Conservation (phyloP, 2,329 filamentous ascomycete genomes). For the Colletotrichum siamense region DNA sequence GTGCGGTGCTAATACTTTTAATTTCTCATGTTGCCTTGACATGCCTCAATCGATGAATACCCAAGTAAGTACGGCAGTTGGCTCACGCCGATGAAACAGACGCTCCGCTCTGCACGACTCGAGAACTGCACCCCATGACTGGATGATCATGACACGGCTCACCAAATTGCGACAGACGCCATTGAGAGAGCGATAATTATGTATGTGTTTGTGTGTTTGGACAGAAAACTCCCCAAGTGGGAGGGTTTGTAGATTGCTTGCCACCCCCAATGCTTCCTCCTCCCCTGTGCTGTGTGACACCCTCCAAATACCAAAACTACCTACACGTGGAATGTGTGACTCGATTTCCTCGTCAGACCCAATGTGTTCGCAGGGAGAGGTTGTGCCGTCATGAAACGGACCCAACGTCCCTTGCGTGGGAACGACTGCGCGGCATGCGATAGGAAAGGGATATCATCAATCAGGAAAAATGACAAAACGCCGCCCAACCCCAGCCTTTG, state of each 20-base stretch:
- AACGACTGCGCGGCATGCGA: constrained; percentile 13
- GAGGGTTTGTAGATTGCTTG: constrained; percentile 11
- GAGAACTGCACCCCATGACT: not conserved
- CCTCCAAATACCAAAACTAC: constrained; percentile 4
- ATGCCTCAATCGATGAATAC: not conserved
- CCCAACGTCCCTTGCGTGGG: not conserved
- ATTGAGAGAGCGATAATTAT: not conserved
- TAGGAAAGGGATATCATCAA: constrained; percentile 22
- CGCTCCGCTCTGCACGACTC: not conserved
- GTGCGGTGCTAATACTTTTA: not conserved
- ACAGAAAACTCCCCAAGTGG: not conserved
- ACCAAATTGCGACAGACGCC: not conserved
- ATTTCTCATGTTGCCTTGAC: not conserved
- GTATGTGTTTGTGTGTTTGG: not conserved
- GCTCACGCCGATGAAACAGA: not conserved
- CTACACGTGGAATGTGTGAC: constrained; percentile 3
- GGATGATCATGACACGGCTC: not conserved
- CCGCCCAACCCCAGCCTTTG: constrained; percentile 4
- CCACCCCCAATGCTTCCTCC: constrained; percentile 7
- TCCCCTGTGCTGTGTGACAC: not conserved
- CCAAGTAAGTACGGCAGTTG: not conserved
- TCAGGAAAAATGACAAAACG: constrained; percentile 17
- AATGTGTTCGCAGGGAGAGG: not conserved
- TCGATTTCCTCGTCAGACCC: constrained; percentile 15
- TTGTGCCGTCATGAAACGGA: not conserved